Evolutionary conservation across 495 filamentous ascomycete species (phyloP), one percentile per base, ranked within the genome.

Genomic region (Penicillium cataractarum): DNA sequence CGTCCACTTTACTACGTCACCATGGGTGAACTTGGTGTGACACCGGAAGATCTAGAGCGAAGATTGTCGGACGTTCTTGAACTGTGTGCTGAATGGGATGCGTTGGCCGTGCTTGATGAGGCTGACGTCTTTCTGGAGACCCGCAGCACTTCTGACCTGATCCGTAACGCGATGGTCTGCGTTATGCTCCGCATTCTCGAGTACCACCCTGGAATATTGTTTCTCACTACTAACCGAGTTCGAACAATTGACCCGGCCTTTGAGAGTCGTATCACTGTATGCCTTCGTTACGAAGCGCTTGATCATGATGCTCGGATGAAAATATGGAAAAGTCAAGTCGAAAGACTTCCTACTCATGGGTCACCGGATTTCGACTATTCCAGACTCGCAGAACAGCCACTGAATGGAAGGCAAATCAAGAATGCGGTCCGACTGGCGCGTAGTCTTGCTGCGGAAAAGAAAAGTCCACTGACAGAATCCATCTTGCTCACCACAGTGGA

Each of bases 111-210:
- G 19, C 54, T 56, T 4, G 54, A 56, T 21, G 53, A 55, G n/a
- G 53, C 53, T 22, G 53, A 56, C n/a, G 54, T 56, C 24, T 56
- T 56, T 42, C 19, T 56, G 32, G 54, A 56, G 37, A 42, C 32
- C 15, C 54, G 54, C 6, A 27, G 24, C 12, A 42, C 13, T 2
- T 39, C 21, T 26, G 54, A 56, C 22, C 24, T 56, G 19, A 56
- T 39, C 24, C 31, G 54, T 8, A 56, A 56, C 26, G 33, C 54
- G 54, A 37, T 42, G 32, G 54, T 56, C 32, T 56, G 33, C 21
- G 54, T 56, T 8, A 26, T 56, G 19, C 54, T 39, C 31, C 54
- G 54, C 13, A 42, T 42, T 39, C 37, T 56, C 21, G 54, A 56
- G 24, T 56, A 56, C 54, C 54, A 56, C 29, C 32, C 21, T 42